A percentile compares a stretch with the other conserved stretches of the same genome.
phyloP scores from a whole-genome alignment of 139 green algal species.

The Ulvella scutata region DNA sequence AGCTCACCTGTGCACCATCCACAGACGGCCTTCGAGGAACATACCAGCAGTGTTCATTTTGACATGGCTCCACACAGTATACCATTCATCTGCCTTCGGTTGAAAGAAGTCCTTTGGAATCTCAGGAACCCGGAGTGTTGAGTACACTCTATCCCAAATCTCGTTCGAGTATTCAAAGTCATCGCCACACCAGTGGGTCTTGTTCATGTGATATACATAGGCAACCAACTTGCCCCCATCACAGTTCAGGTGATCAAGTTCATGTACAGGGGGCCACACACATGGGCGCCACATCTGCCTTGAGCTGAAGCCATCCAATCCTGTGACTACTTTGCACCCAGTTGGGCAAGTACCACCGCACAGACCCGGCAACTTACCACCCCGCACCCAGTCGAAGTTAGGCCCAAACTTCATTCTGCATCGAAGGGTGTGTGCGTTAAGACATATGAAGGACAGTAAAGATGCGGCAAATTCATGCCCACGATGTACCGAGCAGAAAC shows the following conservation, averaged over 20 bases:
- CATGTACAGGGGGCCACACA: not conserved
- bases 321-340: slow-evolving; percentile 1
- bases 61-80: not conserved
- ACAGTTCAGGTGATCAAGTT: not conserved
- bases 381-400: not conserved
- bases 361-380: not conserved
- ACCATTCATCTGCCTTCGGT: not conserved
- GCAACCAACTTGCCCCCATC: not conserved
- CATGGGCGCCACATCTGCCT: not conserved
- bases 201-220: slow-evolving; percentile 1
- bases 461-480: not conserved
- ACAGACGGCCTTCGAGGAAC: not conserved
- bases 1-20: not conserved
- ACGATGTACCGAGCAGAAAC: no score
- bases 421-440: no score
- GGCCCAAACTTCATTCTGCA: not conserved
- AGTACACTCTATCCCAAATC: not conserved
- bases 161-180: not conserved
- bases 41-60: not conserved
- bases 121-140: not conserved
- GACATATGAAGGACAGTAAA: not conserved
- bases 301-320: not conserved
- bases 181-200: not conserved
- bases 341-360: not conserved
- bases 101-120: not conserved